Conservation (phyloP, 257 asterid genomes). For the Scutellaria baicalensis region DNA sequence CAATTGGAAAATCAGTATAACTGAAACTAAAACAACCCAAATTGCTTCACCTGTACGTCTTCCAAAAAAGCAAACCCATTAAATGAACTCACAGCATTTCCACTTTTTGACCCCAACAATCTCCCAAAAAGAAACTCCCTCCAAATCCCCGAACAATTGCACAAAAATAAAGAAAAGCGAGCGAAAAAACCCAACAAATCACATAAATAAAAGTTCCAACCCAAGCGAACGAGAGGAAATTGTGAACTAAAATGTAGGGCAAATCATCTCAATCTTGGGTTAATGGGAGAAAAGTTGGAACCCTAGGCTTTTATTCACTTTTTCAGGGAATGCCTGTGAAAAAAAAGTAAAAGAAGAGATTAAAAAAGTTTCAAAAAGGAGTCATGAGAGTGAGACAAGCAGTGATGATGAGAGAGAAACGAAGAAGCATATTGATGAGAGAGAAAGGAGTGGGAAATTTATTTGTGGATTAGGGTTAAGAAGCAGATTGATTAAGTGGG, state of each 20-base stretch:
- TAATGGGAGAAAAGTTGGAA: conserved; percentile 25
- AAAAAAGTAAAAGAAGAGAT: conserved; percentile 23
- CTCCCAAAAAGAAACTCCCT: conserved; percentile 17
- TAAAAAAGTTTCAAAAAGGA: conserved; percentile 28
- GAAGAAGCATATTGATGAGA: background rate
- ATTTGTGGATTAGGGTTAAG: conserved; percentile 14
- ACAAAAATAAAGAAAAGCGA: background rate
- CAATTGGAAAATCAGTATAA: conserved; percentile 15
- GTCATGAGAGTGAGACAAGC: conserved; percentile 31
- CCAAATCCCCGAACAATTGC: conserved; percentile 11
- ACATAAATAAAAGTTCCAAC: background rate
- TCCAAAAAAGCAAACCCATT: conserved; percentile 44
- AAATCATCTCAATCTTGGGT: conserved; percentile 3
- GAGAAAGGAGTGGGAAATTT: background rate
- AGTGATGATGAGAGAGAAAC: conserved; percentile 23
- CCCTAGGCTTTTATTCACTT: conserved; percentile 35
- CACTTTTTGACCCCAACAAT: conserved; percentile 38
- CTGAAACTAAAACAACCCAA: conserved; percentile 9
- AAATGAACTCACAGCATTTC: conserved; percentile 47
- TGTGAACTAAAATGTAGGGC: conserved; percentile 23
- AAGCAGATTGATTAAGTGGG: conserved; percentile 2
- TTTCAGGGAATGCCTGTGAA: conserved; percentile 60
- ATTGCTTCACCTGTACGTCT: conserved; percentile 52
- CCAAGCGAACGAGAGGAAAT: background rate
- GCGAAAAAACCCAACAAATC: background rate